Percentiles rank a stretch among this genome's conserved stretches.
Evolutionary conservation across 805 yeast species (phyloP).

Genomic region (Saccharomyces eubayanus): DNA sequence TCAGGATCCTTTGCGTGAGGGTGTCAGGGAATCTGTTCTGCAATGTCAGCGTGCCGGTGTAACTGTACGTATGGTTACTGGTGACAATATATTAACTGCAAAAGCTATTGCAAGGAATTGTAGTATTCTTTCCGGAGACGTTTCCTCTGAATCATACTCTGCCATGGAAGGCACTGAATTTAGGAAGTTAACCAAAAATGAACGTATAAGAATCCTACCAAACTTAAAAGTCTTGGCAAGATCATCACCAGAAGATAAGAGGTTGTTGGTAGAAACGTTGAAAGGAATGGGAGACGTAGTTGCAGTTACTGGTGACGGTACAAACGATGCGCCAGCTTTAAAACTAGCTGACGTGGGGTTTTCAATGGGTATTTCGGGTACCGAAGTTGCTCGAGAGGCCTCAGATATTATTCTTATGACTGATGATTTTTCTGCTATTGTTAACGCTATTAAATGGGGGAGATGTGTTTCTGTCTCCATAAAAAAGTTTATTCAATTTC

Average conservation of each 20-base stretch:
- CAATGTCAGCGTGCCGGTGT: slow-evolving; percentile 90
- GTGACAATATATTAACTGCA: slow-evolving; percentile 89
- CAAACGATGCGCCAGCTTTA: slow-evolving; percentile 97
- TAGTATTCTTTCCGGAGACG: slow-evolving; percentile 52
- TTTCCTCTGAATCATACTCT: slow-evolving; percentile 43
- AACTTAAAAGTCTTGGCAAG: slow-evolving; percentile 79
- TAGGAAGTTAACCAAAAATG: slow-evolving; percentile 51
- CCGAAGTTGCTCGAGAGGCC: slow-evolving; percentile 98
- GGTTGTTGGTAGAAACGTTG: slow-evolving; percentile 74
- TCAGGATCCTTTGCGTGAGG: slow-evolving; percentile 87
- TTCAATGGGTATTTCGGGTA: slow-evolving; percentile 97
- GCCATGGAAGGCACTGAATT: slow-evolving; percentile 93
- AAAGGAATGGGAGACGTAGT: slow-evolving; percentile 83
- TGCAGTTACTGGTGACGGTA: slow-evolving; percentile 99
- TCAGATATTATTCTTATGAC: slow-evolving; percentile 88
- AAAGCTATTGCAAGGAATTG: slow-evolving; percentile 82
- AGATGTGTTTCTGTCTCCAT: slow-evolving; percentile 92
- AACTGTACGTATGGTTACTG: slow-evolving; percentile 94
- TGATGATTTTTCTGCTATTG: slow-evolving; percentile 90
- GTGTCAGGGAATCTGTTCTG: slow-evolving; percentile 81
- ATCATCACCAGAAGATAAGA: slow-evolving; percentile 92
- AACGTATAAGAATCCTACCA: slow-evolving; percentile 59
- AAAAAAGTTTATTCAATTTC: slow-evolving; percentile 92
- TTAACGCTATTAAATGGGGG: slow-evolving; percentile 97
- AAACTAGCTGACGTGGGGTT: slow-evolving; percentile 96